Evolutionary conservation across 164 flowering plant genomes (phyloP).

Genomic region (Litsea cubeba): DNA sequence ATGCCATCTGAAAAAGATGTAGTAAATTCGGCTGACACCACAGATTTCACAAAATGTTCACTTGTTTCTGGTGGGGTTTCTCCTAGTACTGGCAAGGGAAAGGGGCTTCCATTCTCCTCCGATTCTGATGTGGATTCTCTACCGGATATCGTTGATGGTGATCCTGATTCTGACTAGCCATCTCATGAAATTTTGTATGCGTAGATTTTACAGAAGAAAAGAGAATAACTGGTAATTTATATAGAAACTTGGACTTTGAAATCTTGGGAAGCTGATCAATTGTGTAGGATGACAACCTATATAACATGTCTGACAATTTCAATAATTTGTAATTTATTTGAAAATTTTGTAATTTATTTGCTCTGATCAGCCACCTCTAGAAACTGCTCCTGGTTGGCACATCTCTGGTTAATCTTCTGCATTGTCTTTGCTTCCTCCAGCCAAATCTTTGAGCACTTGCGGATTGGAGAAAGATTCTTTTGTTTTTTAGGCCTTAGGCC

Average conservation of each 20-base stretch:
- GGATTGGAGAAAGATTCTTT: too few species aligned
- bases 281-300: not conserved
- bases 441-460: too few species aligned
- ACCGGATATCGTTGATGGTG: conserved; percentile 63
- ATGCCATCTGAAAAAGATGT: conserved; percentile 3
- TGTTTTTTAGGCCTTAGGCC: too few species aligned
- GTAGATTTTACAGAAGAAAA: not conserved
- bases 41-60: not conserved
- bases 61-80: not conserved
- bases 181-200: not conserved
- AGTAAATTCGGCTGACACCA: conserved; percentile 1
- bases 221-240: not conserved
- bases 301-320: too few species aligned
- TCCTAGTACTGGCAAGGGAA: conserved; percentile 7
- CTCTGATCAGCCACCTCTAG: too few species aligned
- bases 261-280: not conserved
- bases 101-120: conserved; percentile 8
- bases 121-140: conserved; percentile 23
- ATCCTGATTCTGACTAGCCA: conserved; percentile 38
- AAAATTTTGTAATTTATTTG: too few species aligned
- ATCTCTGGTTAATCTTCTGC: too few species aligned
- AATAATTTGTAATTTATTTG: too few species aligned
- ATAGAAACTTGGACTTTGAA: not conserved
- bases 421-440: too few species aligned
- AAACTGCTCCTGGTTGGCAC: too few species aligned